Evolutionary conservation across 116 monocot genomes (phyloP).

Genomic region (Posidonia oceanica): DNA sequence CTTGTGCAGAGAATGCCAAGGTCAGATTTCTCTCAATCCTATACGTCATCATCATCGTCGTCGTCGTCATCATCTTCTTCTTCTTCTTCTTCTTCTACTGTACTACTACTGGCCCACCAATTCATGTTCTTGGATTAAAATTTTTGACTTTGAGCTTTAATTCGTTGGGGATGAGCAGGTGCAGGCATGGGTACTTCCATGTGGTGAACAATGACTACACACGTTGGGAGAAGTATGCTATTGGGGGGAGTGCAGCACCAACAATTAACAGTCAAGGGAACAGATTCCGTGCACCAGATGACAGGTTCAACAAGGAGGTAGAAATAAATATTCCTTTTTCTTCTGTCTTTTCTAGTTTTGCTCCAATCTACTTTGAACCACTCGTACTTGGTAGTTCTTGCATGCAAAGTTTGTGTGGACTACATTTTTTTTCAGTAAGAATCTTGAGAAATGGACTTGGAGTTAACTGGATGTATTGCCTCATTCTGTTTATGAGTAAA

Average conservation of each 20-base stretch:
- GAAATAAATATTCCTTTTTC: not conserved
- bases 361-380: not conserved
- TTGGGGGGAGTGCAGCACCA: slow-evolving; percentile 74
- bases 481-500: too few species aligned
- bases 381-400: too few species aligned
- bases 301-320: slow-evolving; percentile 57
- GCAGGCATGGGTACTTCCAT: slow-evolving; percentile 83
- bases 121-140: too few species aligned
- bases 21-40: not conserved
- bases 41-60: too few species aligned
- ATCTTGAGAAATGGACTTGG: too few species aligned
- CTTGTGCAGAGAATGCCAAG: slow-evolving; percentile 84
- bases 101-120: too few species aligned
- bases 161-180: slow-evolving; percentile 23
- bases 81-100: too few species aligned
- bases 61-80: too few species aligned
- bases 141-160: not conserved
- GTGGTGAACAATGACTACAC: slow-evolving; percentile 98
- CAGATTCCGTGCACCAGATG: slow-evolving; percentile 50
- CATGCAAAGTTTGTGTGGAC: too few species aligned
- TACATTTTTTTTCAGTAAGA: too few species aligned
- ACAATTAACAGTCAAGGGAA: slow-evolving; percentile 93
- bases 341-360: not conserved
- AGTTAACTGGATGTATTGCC: too few species aligned
- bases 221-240: slow-evolving; percentile 91